A percentile compares a stretch with the other conserved stretches of the same genome.
Evolutionary conservation across 1,284 basidiomycete genomes (phyloP).

Genomic region (Puccinia horiana): DNA sequence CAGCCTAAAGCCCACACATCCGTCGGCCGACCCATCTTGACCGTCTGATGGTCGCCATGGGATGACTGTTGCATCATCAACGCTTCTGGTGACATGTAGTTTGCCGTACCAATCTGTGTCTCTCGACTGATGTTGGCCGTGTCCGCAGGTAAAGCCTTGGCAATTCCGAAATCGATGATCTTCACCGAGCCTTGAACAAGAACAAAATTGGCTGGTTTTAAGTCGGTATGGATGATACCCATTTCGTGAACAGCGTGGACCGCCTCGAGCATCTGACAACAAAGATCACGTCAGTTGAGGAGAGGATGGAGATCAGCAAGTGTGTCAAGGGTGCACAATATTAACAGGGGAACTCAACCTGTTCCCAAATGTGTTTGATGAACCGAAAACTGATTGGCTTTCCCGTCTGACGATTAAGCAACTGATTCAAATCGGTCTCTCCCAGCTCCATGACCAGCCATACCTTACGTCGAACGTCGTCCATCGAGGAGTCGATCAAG

Average conservation of each 20-base stretch:
- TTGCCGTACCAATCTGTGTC: slow-evolving; percentile 80
- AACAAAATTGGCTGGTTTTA: slow-evolving; percentile 95
- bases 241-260: slow-evolving; percentile 93
- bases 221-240: slow-evolving; percentile 92
- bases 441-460: slow-evolving; percentile 82
- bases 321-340: background rate
- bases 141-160: slow-evolving; percentile 93
- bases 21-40: slow-evolving; percentile 65
- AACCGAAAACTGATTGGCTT: slow-evolving; percentile 84
- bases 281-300: background rate
- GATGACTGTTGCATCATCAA: slow-evolving; percentile 31
- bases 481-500: slow-evolving; percentile 77
- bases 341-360: slow-evolving; percentile 64
- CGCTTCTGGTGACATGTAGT: slow-evolving; percentile 94
- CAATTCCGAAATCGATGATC: slow-evolving; percentile 94
- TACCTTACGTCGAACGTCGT: slow-evolving; percentile 60
- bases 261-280: slow-evolving; percentile 81
- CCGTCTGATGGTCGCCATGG: slow-evolving; percentile 32
- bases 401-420: slow-evolving; percentile 77
- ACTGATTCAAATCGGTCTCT: slow-evolving; percentile 78
- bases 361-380: slow-evolving; percentile 91
- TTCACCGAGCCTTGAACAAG: slow-evolving; percentile 88
- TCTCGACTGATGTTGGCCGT: slow-evolving; percentile 95
- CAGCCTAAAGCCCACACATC: slow-evolving; percentile 99
- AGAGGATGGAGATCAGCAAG: background rate